Base-by-base conservation (phyloP, 2,329 filamentous ascomycete species). In the Aspergillus nomiae region DNA sequence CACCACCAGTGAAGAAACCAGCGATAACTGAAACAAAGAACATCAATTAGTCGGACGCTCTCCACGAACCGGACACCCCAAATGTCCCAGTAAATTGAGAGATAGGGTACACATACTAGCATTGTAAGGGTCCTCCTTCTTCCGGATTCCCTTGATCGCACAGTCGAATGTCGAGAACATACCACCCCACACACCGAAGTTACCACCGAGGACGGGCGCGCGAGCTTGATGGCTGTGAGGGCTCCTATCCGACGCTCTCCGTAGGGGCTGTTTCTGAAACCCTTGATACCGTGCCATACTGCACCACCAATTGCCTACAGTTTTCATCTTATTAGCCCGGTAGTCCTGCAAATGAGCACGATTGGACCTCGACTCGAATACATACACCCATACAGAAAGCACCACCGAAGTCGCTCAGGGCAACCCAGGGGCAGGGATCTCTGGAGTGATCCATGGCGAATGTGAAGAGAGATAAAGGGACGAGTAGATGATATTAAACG, bases 81-180 rank as follows among this genome's bases (percentile, higher is more conserved):
- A 9, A 19, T 21, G 28, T 26, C 26, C 26, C 12, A 46, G 16
- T 38, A 36, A 19, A 45, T 24, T 30, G 12, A 5, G 32, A 7
- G 10, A 53, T 56, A n/a, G 36, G 28, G 21, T 11, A 14, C 43
- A 82, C 83, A 55, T 81, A 85, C 82, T 98, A 74, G 94, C 93
- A 82, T 98, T 98, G 84, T 93, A 98, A 16, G 95, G 93, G 78
- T 98, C 95, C 80, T 99, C 95, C 89, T 97, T 98, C 85, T 95
- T 92, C 69, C 93, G 85, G 61, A 94, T 83, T 62, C 94, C 94
- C 85, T 98, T 99, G 66, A 97, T 91, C 26, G 94, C 91, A 83
- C 95, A 99, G 82, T 99, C 95, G 75, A 94, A 98, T 65, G 92
- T 96, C 72, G 89, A 92, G 85, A 98, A 98, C 62, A 98, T 84